Conservation (phyloP, 495 filamentous ascomycete genomes). For the Beverwykella pulmonaria region DNA sequence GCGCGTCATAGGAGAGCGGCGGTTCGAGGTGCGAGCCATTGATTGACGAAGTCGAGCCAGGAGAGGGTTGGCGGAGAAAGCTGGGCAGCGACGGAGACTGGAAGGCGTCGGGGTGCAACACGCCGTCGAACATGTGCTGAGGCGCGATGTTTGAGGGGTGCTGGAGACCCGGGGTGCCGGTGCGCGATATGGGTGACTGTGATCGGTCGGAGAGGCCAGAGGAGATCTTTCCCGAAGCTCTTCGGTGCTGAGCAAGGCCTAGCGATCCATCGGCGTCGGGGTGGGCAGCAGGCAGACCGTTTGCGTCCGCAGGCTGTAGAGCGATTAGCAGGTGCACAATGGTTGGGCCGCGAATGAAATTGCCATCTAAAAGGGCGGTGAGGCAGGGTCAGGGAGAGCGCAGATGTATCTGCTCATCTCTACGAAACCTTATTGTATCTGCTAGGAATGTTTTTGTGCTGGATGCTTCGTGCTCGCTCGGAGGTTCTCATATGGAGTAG, state of each 20-base stretch:
- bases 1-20: constrained; percentile 76
- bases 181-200: constrained; percentile 84
- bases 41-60: constrained; percentile 68
- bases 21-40: constrained; percentile 75
- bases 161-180: constrained; percentile 67
- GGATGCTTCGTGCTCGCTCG: no score
- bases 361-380: no score
- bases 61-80: constrained; percentile 64
- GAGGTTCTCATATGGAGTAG: no score
- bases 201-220: constrained; percentile 77
- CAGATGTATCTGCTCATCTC: no score
- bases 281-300: constrained; percentile 60
- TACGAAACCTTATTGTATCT: no score
- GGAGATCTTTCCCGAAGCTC: constrained; percentile 69
- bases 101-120: constrained; percentile 63
- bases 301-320: constrained; percentile 30
- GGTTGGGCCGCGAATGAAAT: no score
- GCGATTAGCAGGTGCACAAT: constrained; percentile 14
- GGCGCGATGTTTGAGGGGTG: constrained; percentile 69
- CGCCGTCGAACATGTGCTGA: constrained; percentile 77
- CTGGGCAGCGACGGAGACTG: constrained; percentile 59
- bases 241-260: constrained; percentile 57
- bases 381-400: no score
- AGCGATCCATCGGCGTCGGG: constrained; percentile 61
- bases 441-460: no score